A percentile compares a stretch with the other conserved stretches of the same genome.
Evolutionary conservation across 2,329 filamentous ascomycete genomes (phyloP).

Genomic region (Gaeumannomyces sp.): DNA sequence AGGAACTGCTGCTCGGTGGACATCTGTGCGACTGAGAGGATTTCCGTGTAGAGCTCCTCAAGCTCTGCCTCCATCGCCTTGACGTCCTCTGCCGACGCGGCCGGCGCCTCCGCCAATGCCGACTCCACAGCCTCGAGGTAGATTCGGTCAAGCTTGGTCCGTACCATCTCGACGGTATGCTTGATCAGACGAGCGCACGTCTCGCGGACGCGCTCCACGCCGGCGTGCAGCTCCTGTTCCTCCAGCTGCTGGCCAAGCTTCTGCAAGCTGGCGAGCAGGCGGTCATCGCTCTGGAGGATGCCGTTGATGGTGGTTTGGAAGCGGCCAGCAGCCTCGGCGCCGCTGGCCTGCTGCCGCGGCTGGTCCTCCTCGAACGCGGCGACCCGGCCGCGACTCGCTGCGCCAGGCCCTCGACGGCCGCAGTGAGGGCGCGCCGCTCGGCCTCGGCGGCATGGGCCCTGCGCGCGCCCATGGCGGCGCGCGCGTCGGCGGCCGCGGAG

Average conservation of each 20-base stretch:
- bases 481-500: no score
- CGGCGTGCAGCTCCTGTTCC: constrained; percentile 44
- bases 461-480: constrained; percentile 25
- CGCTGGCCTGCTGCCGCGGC: constrained; percentile 26
- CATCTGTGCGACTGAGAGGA: constrained; percentile 65
- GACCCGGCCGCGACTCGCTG: constrained; percentile 40
- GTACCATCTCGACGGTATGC: constrained; percentile 47
- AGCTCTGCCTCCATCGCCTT: constrained; percentile 55
- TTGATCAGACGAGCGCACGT: constrained; percentile 53
- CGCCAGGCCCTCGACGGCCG: constrained; percentile 43
- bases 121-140: constrained; percentile 43
- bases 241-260: constrained; percentile 59
- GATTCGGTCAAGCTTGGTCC: constrained; percentile 48
- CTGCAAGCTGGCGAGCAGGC: constrained; percentile 57
- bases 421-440: constrained; percentile 34
- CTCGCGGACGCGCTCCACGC: constrained; percentile 52
- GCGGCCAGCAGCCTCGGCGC: constrained; percentile 21
- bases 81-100: constrained; percentile 32
- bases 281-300: constrained; percentile 56
- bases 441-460: constrained; percentile 32
- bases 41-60: constrained; percentile 63
- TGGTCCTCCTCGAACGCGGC: constrained; percentile 46
- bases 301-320: constrained; percentile 43
- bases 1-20: constrained; percentile 62
- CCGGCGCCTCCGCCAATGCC: constrained; percentile 12